phyloP scores from a whole-genome alignment of 108 stramenopile genomes.

The Mayamaea pseudoterrestris region DNA sequence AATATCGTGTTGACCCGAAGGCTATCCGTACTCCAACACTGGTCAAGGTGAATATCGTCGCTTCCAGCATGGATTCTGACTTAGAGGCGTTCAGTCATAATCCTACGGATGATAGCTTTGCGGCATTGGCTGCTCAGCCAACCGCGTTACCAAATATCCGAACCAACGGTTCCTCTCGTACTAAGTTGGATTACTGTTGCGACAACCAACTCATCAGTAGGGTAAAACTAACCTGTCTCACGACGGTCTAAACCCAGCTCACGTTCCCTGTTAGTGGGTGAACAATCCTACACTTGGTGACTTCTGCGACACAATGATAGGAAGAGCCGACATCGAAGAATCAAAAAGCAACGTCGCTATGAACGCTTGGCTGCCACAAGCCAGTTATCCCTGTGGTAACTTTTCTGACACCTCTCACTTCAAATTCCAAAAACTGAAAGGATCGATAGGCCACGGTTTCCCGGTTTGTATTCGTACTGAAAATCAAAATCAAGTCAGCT shows the following conservation, averaged over 20 bases:
- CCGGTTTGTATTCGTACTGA: constrained; percentile 92
- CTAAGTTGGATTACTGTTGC: constrained; percentile 96
- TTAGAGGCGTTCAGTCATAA: constrained; percentile 93
- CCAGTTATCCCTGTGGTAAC: constrained; percentile 98
- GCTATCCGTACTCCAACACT: constrained; percentile 64
- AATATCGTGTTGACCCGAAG: constrained; percentile 51
- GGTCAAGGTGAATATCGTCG: constrained; percentile 76
- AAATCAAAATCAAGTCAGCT: constrained; percentile 96
- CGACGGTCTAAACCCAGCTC: constrained; percentile 97
- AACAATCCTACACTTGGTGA: constrained; percentile 95
- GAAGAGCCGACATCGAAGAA: constrained; percentile 93
- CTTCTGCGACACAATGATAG: constrained; percentile 95
- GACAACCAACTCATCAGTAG: constrained; percentile 84
- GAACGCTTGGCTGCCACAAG: constrained; percentile 90
- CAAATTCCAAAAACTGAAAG: constrained; percentile 90
- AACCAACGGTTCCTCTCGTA: constrained; percentile 98
- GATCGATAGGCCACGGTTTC: constrained; percentile 97
- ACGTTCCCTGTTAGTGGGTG: constrained; percentile 94
- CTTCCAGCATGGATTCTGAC: constrained; percentile 92
- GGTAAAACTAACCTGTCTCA: constrained; percentile 97
- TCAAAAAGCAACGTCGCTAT: constrained; percentile 85
- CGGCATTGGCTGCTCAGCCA: constrained; percentile 86
- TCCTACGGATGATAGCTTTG: constrained; percentile 90
- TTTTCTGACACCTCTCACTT: constrained; percentile 97
- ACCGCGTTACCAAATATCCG: constrained; percentile 91